These are phyloP conservation scores for Fusarium transvaalense DNA, from an alignment of 2,329 filamentous ascomycete genomes.

Conservation along the genomic window DNA sequence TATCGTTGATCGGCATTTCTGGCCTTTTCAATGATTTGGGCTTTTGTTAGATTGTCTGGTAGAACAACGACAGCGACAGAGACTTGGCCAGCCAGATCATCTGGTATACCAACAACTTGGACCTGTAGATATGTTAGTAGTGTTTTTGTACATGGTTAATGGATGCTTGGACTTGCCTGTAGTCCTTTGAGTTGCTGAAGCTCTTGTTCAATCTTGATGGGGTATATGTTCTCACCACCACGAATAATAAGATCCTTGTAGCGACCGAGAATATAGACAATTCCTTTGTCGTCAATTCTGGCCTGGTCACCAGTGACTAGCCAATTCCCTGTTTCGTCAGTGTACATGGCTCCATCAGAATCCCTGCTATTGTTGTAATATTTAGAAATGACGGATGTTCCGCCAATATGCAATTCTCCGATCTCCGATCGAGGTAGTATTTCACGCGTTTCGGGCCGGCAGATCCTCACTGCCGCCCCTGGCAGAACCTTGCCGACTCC, in stretches of 20 bases:
- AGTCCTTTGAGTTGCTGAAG: constrained; percentile 54
- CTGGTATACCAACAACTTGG: constrained; percentile 59
- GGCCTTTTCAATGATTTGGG: constrained; percentile 49
- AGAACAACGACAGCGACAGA: constrained; percentile 59
- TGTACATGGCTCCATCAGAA: constrained; percentile 52
- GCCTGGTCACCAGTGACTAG: constrained; percentile 58
- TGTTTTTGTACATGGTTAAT: background rate
- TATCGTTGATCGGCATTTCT: constrained; percentile 54
- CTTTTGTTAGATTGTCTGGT: constrained; percentile 50
- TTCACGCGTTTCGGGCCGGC: constrained; percentile 49
- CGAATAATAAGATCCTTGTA: constrained; percentile 62
- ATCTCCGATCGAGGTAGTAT: constrained; percentile 50
- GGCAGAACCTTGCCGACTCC: constrained; percentile 58
- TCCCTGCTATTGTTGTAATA: constrained; percentile 52
- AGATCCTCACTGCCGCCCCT: constrained; percentile 56
- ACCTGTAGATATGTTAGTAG: constrained; percentile 42
- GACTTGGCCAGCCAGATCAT: constrained; percentile 62
- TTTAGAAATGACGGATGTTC: constrained; percentile 51
- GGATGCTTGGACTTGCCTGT: constrained; percentile 37
- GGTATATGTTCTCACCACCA: constrained; percentile 60
- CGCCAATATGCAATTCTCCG: constrained; percentile 58
- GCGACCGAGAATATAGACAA: constrained; percentile 56
- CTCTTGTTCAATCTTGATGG: constrained; percentile 53
- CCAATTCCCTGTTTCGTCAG: constrained; percentile 53
- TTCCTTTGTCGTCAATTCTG: constrained; percentile 54